Evolutionary conservation across 179 eudicot species (phyloP), one percentile per base, ranked within the genome.

Genomic region (Pouteria campechiana): DNA sequence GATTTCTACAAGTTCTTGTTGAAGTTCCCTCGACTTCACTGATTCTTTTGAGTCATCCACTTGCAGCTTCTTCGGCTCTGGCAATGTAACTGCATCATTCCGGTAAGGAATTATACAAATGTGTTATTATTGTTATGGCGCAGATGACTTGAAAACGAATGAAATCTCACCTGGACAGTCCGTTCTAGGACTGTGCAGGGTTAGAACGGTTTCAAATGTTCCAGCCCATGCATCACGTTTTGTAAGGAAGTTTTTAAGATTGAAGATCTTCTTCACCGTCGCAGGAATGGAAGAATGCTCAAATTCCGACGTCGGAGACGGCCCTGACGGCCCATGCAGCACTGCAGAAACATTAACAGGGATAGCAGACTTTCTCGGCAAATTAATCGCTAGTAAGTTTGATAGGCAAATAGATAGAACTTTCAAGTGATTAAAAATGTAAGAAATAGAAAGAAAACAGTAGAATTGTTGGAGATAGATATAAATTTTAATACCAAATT

Each of bases 241-340:
- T 0, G 96, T 87, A 36, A 87, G 48, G 54, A 87, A 87, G 9
- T 62, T 74, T 18, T 76, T 74, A 10, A 87, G 31, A 46, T 83
- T 76, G 55, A 76, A 87, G 25, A 83, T 58, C 74, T 87, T 87
- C 58, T 87, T 87, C 8, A 87, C 76, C 19, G 90, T 87, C 11
- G 96, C 96, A 1, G 96, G 87, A 28, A 83, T 70, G n/a, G 90
- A 87, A n/a, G 96, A 87, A 54, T 83, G 96, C 52, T 83, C 94
- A 40, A 63, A 87, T 44, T 83, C 60, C 31, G 96, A 87, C 21
- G 86, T 69, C 1, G 78, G 70, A 15, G 71, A 44, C 33, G 95
- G 95, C 20, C 95, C 93, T 13, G 74, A 48, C 4, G 95, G 80
- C 41, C 61, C 64, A 57, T 76, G 88, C 35, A 86, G 41, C 73